Evolutionary conservation across 495 filamentous ascomycete genomes (phyloP), one percentile per base, ranked within the genome.

Genomic region (Gamarada debralockiae): DNA sequence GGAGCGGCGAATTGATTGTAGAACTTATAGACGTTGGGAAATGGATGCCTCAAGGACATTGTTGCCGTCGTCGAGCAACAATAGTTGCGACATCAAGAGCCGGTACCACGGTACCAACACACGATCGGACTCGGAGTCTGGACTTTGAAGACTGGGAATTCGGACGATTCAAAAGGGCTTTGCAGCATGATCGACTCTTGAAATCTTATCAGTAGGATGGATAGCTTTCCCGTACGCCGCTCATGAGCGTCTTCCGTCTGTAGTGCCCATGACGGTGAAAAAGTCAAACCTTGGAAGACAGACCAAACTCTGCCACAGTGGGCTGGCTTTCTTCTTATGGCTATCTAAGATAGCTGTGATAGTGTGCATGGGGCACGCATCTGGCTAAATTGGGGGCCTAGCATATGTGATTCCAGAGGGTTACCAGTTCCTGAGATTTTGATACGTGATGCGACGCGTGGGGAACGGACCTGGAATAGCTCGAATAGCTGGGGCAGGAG

Each of bases 1-100:
- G 37, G 37, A 29, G 27, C 27, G 4, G 27, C 27, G 18, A 39
- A 39, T 20, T 39, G 37, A 20, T 39, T 39, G 37, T 39, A 39
- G 52, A 62, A 62, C 52, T 62, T 62, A 41, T 62, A 62, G 43
- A 62, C 59, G 39, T 62, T 62, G 21, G 59, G 59, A 42, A 59
- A 62, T 21, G 59, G 59, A 52, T 62, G 59, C 46, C 52, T 52
- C 53, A 62, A 49, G 17, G 52, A 39, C 52, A 55, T 55, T 39
- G 52, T 48, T 33, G 14, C 18, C 41, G 52, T 39, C 23, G 33
- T 22, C 39, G 18, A 51, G 37, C 48, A 36, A 51, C 36, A 27
- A 17, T 37, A 12, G 48, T 25, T 40, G 48, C 48, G 33, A 23
- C 48, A 51, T 51, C 48, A 40, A 51, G 37, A 25, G 36, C 37